Evolutionary conservation across 208 protist genomes (phyloP), one percentile per base, ranked within the genome.

Genomic region (Pavlovales sp.): DNA sequence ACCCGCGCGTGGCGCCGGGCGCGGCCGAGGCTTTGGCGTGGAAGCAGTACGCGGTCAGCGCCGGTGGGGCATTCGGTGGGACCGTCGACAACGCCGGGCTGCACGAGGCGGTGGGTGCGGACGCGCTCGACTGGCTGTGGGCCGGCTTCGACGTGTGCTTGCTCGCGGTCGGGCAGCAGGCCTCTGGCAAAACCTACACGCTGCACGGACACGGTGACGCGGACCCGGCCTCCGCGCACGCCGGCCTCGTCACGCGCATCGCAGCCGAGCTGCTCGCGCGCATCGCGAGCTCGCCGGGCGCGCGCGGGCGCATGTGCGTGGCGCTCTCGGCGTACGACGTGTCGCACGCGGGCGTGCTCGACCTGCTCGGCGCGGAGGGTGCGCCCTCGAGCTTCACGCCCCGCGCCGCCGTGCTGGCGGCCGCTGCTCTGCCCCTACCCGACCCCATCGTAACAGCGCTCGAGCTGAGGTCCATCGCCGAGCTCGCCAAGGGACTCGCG

Each of bases 141-240:
- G 79, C 42, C 28, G 79, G 79, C 34, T 84, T 84, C 79, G 41
- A 84, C 44, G 79, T 40, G 42, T 71, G 28, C 18, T 0, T 84
- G 30, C 1, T 84, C 36, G 79, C 79, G 42, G 28, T n/a, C 42
- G 79, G 79, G 7, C 42, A 57, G 42, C 0, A 5, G 5, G 79
- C 42, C 41, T 47, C 79, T 0, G 79, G 79, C 79, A 84, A 84
- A 42, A 84, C 42, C 10, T 84, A 84, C 42, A n/a, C 79, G 30
- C 42, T 84, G 11, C 41, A 71, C 36, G 79, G 79, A 0, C 79
- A 30, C 57, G 57, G 37, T 28, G 79, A 26, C 7, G 79, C 10
- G 42, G 78, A 34, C 32, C 32, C 39, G 41, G 18, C 57, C 42
- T 22, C 11, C 79, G 44, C 37, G 42, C 34, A n/a, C 28, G 41